A percentile compares a stretch with the other conserved stretches of the same genome.
Conservation (phyloP, 805 yeast genomes). For the Wickerhamomyces silvicola region DNA sequence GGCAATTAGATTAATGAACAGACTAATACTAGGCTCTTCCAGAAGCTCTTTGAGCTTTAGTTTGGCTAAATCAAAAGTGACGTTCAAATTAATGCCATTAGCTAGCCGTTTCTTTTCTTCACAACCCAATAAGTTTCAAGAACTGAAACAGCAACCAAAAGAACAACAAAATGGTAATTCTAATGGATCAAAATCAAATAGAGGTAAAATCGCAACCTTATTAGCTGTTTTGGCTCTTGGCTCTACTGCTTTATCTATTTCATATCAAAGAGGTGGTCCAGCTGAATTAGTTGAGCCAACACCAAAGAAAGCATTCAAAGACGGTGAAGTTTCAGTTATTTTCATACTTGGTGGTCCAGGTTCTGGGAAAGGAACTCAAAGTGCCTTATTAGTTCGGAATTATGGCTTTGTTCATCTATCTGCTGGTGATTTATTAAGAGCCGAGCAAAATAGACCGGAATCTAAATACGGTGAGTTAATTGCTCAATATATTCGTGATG, state of each 20-base stretch:
- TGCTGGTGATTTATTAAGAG: constrained; percentile 95
- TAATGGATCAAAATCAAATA: constrained; percentile 10
- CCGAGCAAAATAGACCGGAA: constrained; percentile 79
- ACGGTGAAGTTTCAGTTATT: constrained; percentile 67
- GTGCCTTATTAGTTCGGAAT: constrained; percentile 75
- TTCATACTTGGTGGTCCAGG: constrained; percentile 98
- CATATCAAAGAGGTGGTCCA: constrained; percentile 39
- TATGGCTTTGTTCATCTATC: constrained; percentile 81
- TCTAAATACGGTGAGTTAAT: constrained; percentile 83
- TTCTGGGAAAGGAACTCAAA: constrained; percentile 96
- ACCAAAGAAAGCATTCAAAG: constrained; percentile 41
- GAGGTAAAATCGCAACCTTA: constrained; percentile 30
- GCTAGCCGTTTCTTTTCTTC: constrained; percentile 1
- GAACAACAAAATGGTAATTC: constrained; percentile 1
- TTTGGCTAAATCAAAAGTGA: neutral
- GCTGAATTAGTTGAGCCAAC: constrained; percentile 36
- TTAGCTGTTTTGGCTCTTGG: constrained; percentile 41
- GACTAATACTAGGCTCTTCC: neutral
- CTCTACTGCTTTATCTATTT: constrained; percentile 37
- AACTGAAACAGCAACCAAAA: constrained; percentile 1
- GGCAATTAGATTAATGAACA: too few species aligned
- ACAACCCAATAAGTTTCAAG: neutral
- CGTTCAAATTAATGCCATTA: neutral
- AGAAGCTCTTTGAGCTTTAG: neutral
- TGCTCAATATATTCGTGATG: constrained; percentile 78